phyloP scores from a whole-genome alignment of 2,329 filamentous ascomycete species.

The Cadophora gregata region DNA sequence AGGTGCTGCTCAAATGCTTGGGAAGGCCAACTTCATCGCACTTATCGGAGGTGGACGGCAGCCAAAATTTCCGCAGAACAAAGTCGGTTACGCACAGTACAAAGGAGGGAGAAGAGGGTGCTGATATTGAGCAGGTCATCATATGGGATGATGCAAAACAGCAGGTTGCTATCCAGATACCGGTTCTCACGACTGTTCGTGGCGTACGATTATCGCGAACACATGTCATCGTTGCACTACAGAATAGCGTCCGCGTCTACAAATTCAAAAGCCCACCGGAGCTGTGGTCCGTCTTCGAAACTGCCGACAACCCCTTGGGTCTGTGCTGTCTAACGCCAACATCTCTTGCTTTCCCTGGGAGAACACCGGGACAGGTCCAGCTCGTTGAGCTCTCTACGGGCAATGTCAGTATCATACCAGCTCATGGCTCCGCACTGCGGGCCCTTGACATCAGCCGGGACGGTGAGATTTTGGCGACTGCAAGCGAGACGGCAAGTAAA shows the following conservation, averaged over 20 bases:
- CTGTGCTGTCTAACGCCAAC: slow-evolving; percentile 78
- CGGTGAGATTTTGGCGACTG: slow-evolving; percentile 83
- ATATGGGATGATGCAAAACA: slow-evolving; percentile 91
- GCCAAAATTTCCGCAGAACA: slow-evolving; percentile 87
- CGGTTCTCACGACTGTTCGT: slow-evolving; percentile 80
- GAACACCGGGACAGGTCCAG: slow-evolving; percentile 86
- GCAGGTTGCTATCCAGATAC: slow-evolving; percentile 75
- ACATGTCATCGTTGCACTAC: slow-evolving; percentile 79
- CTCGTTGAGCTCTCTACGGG: slow-evolving; percentile 78
- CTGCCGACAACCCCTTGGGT: slow-evolving; percentile 81
- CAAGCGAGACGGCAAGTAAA: slow-evolving; percentile 73
- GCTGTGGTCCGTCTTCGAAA: slow-evolving; percentile 79
- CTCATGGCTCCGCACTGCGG: slow-evolving; percentile 79
- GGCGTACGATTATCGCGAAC: slow-evolving; percentile 78
- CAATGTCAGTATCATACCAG: slow-evolving; percentile 92
- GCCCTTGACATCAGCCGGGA: slow-evolving; percentile 82
- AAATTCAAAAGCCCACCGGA: slow-evolving; percentile 75
- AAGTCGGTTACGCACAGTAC: slow-evolving; percentile 54
- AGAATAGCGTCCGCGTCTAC: slow-evolving; percentile 84
- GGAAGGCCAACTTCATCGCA: slow-evolving; percentile 83
- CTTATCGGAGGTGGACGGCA: slow-evolving; percentile 86
- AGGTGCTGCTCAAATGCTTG: slow-evolving; percentile 84
- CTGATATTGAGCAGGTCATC: slow-evolving; percentile 61
- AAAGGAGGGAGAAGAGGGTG: background rate
- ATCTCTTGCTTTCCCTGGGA: slow-evolving; percentile 83